Evolutionary conservation across 345 rosid genomes (phyloP).

Genomic region (Sisymbrium altissimum): DNA sequence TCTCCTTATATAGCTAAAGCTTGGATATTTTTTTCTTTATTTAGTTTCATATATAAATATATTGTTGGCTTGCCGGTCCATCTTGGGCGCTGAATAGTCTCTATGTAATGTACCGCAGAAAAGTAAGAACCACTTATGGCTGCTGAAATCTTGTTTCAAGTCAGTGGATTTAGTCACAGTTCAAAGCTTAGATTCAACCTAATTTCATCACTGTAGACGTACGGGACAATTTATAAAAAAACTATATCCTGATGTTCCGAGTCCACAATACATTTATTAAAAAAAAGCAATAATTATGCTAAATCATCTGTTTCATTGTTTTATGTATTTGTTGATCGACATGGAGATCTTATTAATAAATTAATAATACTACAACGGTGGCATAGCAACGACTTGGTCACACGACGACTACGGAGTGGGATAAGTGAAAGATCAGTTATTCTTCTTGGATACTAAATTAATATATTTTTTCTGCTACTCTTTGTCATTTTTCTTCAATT

Average conservation of each 20-base stretch:
- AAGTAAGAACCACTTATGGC: background rate
- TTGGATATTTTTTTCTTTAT: background rate
- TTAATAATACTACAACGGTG: background rate
- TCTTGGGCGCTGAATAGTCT: background rate
- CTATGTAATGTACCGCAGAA: background rate
- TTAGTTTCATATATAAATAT: background rate
- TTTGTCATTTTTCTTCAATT: background rate
- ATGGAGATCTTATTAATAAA: background rate
- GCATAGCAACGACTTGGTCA: background rate
- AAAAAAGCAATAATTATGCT: background rate
- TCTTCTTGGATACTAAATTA: background rate
- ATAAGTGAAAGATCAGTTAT: background rate
- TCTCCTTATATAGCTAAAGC: constrained; percentile 19
- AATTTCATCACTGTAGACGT: background rate
- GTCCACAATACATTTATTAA: background rate
- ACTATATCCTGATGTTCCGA: background rate
- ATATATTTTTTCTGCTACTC: background rate
- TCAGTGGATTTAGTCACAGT: background rate
- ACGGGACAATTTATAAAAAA: background rate
- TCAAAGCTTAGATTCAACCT: background rate
- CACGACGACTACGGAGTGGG: background rate
- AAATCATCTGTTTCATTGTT: background rate
- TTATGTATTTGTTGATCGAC: background rate
- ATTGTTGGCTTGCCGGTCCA: constrained; percentile 6
- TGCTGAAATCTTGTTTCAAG: background rate